These are phyloP conservation scores for Trichophaea hybrida DNA, from an alignment of 2,329 filamentous ascomycete species.

Conservation along the genomic window DNA sequence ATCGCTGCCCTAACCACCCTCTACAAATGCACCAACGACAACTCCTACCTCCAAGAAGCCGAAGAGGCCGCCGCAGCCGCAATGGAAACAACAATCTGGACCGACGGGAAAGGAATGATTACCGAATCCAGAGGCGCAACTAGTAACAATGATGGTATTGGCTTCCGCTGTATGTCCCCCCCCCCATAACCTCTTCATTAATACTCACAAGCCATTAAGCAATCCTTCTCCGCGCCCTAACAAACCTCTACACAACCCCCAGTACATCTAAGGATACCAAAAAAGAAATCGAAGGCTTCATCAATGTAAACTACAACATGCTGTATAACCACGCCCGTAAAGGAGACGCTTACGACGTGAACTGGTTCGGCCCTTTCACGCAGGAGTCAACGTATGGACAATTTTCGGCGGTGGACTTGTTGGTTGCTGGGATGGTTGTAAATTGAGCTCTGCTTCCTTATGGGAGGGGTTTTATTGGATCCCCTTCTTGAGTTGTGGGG, in stretches of 20 bases:
- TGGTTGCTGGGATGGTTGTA: background rate
- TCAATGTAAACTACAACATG: background rate
- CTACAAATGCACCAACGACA: conserved; percentile 11
- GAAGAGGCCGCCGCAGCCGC: background rate
- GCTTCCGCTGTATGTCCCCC: background rate
- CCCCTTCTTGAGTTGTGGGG: too few species aligned
- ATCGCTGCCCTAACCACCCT: conserved; percentile 14
- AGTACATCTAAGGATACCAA: background rate
- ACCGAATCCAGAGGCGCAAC: background rate
- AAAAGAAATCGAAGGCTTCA: background rate
- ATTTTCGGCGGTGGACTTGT: background rate
- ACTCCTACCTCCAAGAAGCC: conserved; percentile 9
- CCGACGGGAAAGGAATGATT: conserved; percentile 1
- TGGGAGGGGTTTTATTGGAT: too few species aligned
- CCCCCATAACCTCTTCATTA: background rate
- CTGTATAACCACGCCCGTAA: background rate
- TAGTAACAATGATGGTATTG: background rate
- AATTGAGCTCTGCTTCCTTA: background rate
- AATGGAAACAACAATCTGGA: conserved; percentile 4
- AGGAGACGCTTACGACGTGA: background rate
- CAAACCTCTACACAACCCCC: background rate
- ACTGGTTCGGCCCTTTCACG: conserved; percentile 2
- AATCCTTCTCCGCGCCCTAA: background rate
- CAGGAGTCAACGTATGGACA: background rate
- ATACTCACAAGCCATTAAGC: background rate